phyloP scores from a whole-genome alignment of 441 rosid genomes.

The Syzygium syzygioides region DNA sequence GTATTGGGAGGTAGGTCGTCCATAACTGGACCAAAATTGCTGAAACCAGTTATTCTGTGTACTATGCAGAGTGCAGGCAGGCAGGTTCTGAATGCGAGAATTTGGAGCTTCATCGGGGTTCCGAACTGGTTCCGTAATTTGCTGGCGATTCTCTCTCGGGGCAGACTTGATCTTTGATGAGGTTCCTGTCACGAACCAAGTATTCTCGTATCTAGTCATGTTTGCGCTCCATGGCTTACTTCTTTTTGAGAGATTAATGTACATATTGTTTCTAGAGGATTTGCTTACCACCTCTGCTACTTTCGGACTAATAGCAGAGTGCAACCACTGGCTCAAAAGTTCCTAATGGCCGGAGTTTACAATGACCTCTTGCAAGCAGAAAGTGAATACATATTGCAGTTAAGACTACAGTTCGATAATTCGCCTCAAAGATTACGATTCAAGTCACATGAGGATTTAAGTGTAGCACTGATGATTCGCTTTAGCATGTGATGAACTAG shows the following conservation, averaged over 20 bases:
- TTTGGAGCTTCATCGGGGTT: neutral
- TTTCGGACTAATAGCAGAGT: neutral
- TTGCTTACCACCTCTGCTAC: neutral
- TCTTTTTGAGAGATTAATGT: neutral
- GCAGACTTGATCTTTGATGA: neutral
- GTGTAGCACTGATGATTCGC: neutral
- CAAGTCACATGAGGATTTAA: neutral
- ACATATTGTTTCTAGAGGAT: neutral
- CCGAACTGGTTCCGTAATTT: neutral
- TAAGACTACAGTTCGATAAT: neutral
- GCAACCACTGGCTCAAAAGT: neutral
- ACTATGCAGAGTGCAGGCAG: neutral
- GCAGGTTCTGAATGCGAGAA: neutral
- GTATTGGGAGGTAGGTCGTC: neutral
- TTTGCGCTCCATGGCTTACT: neutral
- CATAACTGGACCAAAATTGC: neutral
- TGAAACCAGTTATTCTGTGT: neutral
- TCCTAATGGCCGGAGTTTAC: neutral
- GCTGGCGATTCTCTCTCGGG: neutral
- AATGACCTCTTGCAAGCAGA: neutral
- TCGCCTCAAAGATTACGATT: too few relatives aligned
- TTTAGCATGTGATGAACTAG: neutral
- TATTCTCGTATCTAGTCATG: neutral
- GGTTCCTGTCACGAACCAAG: neutral
- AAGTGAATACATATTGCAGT: neutral